These are phyloP conservation scores for Quercus parvula DNA, from an alignment of 306 rosid species.

Conservation along the genomic window DNA sequence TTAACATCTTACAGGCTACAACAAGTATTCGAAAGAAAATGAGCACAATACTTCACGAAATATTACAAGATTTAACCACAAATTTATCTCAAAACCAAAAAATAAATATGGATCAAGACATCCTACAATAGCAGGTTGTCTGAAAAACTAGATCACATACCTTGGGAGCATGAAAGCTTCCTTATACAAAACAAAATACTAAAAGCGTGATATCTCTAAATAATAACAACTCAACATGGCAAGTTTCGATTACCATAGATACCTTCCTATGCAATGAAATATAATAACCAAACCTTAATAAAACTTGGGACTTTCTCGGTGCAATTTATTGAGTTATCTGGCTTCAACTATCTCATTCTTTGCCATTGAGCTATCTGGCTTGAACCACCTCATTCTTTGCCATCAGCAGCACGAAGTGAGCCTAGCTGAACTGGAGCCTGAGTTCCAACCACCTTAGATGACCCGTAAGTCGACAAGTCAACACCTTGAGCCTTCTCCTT, in stretches of 20 bases:
- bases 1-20: too few relatives aligned
- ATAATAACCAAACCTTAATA: slow-evolving; percentile 11
- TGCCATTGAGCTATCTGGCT: slow-evolving; percentile 39
- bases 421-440: slow-evolving; percentile 99
- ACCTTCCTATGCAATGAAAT: slow-evolving; percentile 1
- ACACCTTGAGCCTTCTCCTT: slow-evolving; percentile 78
- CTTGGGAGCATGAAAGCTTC: slow-evolving; percentile 18
- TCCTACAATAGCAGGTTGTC: slow-evolving; percentile 18
- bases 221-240: not conserved
- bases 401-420: slow-evolving; percentile 91
- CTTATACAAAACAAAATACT: slow-evolving; percentile 1
- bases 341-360: slow-evolving; percentile 38
- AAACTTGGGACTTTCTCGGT: slow-evolving; percentile 2
- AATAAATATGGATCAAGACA: not conserved
- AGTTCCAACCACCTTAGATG: slow-evolving; percentile 94
- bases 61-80: not conserved
- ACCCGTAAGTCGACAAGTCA: slow-evolving; percentile 68
- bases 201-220: not conserved
- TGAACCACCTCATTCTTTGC: slow-evolving; percentile 53
- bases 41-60: not conserved
- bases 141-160: slow-evolving; percentile 9
- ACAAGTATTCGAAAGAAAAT: not conserved
- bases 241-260: slow-evolving; percentile 14
- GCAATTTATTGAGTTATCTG: slow-evolving; percentile 4
- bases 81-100: not conserved